These are phyloP conservation scores for Microbotryum violaceum DNA, from an alignment of 1,284 basidiomycete genomes.

Conservation along the genomic window DNA sequence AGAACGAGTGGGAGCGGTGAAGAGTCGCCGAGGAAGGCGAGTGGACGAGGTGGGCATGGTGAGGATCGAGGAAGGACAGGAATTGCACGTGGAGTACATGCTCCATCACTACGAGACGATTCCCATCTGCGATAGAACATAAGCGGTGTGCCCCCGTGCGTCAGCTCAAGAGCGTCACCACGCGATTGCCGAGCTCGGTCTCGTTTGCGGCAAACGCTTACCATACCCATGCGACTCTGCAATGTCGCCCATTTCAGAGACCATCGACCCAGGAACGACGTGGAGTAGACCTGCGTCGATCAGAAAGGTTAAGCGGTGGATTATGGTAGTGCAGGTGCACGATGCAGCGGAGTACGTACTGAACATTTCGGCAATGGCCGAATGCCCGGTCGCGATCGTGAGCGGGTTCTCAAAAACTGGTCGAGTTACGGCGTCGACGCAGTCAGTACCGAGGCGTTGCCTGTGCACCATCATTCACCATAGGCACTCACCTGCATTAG, in stretches of 20 bases:
- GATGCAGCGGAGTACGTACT: too few relatives aligned
- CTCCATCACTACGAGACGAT: conserved; percentile 15
- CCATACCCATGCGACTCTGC: conserved; percentile 16
- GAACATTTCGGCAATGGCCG: conserved; percentile 26
- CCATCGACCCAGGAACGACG: conserved; percentile 26
- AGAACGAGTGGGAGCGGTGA: conserved; percentile 23
- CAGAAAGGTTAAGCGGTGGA: too few relatives aligned
- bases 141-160: neutral
- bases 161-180: neutral
- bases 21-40: conserved; percentile 6
- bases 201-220: conserved; percentile 2
- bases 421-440: neutral
- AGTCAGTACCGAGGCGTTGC: neutral
- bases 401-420: conserved; percentile 31
- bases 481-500: conserved; percentile 8
- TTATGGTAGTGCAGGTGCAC: too few relatives aligned
- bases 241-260: conserved; percentile 27
- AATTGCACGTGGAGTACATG: conserved; percentile 20
- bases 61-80: conserved; percentile 21
- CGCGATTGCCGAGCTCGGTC: neutral
- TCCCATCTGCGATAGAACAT: conserved; percentile 11
- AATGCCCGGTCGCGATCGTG: conserved; percentile 20
- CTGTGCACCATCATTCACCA: neutral
- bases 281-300: conserved; percentile 12
- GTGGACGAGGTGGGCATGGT: conserved; percentile 1